Evolutionary conservation across 768 basidiomycete genomes (phyloP).

Genomic region (Plicaturopsis crispa): DNA sequence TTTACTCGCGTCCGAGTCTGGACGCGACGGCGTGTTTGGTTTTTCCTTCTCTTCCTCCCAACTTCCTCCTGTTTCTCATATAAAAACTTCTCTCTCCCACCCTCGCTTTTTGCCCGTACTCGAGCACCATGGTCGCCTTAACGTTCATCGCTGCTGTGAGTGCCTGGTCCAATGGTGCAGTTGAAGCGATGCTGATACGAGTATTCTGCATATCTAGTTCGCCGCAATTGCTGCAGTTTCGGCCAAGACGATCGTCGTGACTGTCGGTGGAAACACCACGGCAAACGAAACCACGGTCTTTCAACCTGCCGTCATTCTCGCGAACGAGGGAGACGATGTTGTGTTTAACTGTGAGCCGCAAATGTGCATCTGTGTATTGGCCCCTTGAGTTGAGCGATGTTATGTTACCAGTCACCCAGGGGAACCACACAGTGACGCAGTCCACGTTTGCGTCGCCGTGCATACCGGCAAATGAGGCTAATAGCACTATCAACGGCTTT

Average conservation of each 20-base stretch:
- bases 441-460: constrained; percentile 51
- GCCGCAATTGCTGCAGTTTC: constrained; percentile 13
- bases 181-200: no score
- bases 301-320: constrained; percentile 34
- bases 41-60: no score
- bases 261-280: constrained; percentile 39
- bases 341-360: constrained; percentile 44
- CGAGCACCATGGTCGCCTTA: no score
- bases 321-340: constrained; percentile 39
- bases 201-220: no score
- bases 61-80: no score
- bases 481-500: constrained; percentile 50
- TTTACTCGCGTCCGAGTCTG: no score
- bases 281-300: constrained; percentile 37
- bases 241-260: constrained; percentile 35
- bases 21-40: no score
- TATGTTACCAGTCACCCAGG: constrained; percentile 34
- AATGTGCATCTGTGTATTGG: not conserved
- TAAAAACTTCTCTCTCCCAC: no score
- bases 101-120: no score
- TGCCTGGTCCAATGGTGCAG: no score
- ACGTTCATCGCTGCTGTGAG: no score
- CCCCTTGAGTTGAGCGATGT: not conserved
- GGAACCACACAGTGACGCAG: constrained; percentile 48
- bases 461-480: constrained; percentile 37